Evolutionary conservation across 208 protist genomes (phyloP), one percentile per base, ranked within the genome.

Genomic region (Trypanosoma boissoni): DNA sequence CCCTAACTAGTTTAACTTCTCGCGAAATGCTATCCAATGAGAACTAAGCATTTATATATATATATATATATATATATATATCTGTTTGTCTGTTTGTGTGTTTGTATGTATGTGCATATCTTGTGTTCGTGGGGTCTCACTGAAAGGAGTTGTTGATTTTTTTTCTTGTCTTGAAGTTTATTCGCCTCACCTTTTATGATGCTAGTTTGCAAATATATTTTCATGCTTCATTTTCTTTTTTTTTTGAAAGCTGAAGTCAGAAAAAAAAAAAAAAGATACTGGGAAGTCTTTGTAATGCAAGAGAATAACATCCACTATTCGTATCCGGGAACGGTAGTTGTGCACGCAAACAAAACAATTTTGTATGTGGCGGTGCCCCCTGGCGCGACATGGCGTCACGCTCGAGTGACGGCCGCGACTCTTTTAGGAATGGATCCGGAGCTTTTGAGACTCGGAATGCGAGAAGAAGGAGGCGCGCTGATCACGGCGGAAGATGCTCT

Each of bases 301-400:
- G 64, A 63, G 43, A 69, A 48, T 29, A 69, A 69, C 26, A 62
- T 69, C 41, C 54, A 69, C 24, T 5, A 6, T 0, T 63, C 49
- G 23, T 62, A 69, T 36, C 55, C 64, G 31, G 44, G 57, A 16
- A 51, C 45, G 27, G 37, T 69, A 10, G 44, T 69, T 28, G 56
- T 69, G 16, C 49, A 69, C 20, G 39, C 20, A 8, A 48, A 55
- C 9, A 62, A 50, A 2, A 28, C 41, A 31, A 50, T 24, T 39
- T 49, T 69, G 3, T 63, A 62, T 36, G 9, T 69, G 18, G 64
- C 55, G 12, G 27, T 69, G 21, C 64, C 64, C 12, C 27, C 10
- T 24, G 37, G 36, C 16, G 53, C 55, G 18, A 63, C 44, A 55
- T 69, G 64, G 64, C n/a, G 14, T 7, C 55, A 63, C 16, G 64